Evolutionary conservation across 1,284 basidiomycete genomes (phyloP).

Genomic region (Apiotrichum veenhuisii): DNA sequence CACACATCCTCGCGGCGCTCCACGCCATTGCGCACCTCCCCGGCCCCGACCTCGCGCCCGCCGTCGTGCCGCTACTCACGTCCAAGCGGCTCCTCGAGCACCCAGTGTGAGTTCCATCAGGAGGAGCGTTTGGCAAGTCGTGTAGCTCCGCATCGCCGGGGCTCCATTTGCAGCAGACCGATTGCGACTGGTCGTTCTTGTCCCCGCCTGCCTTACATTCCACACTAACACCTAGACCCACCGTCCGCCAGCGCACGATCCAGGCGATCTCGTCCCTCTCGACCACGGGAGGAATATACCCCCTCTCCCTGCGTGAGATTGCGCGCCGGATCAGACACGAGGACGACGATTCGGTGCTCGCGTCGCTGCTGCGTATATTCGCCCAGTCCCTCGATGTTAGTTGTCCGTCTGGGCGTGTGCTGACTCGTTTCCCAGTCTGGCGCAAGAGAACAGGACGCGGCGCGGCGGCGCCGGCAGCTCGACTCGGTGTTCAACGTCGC

Average conservation of each 20-base stretch:
- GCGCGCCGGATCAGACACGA: conserved; percentile 18
- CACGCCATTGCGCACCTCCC: conserved; percentile 36
- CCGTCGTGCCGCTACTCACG: conserved; percentile 34
- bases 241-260: conserved; percentile 30
- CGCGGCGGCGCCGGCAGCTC: conserved; percentile 11
- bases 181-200: too few species aligned
- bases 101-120: conserved; percentile 21
- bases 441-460: conserved; percentile 4
- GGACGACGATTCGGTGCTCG: conserved; percentile 18
- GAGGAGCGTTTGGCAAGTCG: too few species aligned
- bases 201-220: too few species aligned
- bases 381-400: conserved; percentile 20
- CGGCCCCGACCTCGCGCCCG: conserved; percentile 38
- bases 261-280: conserved; percentile 26
- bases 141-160: too few species aligned
- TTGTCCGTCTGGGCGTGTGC: conserved; percentile 6
- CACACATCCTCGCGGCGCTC: conserved; percentile 37
- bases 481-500: conserved; percentile 11
- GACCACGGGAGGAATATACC: not conserved
- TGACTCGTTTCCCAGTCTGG: conserved; percentile 2
- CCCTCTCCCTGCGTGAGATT: conserved; percentile 6
- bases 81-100: conserved; percentile 31
- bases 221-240: conserved; percentile 19
- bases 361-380: conserved; percentile 20
- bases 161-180: not conserved